A percentile compares a stretch with the other conserved stretches of the same genome.
These are phyloP conservation scores for Chaetoceros tenuissimus DNA, from an alignment of 108 stramenopile species.

Conservation along the genomic window DNA sequence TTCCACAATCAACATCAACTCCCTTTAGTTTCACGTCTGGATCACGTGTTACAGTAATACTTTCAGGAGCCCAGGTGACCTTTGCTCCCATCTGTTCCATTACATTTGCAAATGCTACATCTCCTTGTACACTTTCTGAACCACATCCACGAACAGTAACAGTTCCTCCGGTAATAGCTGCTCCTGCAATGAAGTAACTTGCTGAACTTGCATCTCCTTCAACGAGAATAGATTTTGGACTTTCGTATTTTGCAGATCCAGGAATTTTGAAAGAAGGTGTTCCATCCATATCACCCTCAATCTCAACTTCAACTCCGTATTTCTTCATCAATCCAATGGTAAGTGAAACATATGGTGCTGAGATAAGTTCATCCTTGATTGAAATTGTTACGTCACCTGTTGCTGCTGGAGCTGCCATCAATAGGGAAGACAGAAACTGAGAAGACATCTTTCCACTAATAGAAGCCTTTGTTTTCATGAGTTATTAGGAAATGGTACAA, in stretches of 20 bases:
- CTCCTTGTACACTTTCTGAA: constrained; percentile 88
- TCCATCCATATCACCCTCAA: constrained; percentile 68
- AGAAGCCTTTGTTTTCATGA: constrained; percentile 20
- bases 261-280: constrained; percentile 65
- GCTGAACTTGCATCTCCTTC: constrained; percentile 97
- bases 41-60: constrained; percentile 88
- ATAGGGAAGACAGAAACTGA: constrained; percentile 90
- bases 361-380: constrained; percentile 93
- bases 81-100: constrained; percentile 94
- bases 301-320: constrained; percentile 75
- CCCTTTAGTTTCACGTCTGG: constrained; percentile 68
- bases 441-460: constrained; percentile 97
- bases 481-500: neutral
- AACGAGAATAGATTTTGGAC: constrained; percentile 70
- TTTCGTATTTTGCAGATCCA: constrained; percentile 53
- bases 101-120: constrained; percentile 93
- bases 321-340: constrained; percentile 96
- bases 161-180: constrained; percentile 92
- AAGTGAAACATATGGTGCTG: constrained; percentile 91
- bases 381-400: constrained; percentile 73
- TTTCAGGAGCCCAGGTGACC: constrained; percentile 82
- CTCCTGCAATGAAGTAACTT: constrained; percentile 94
- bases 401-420: constrained; percentile 89
- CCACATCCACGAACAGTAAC: constrained; percentile 91
- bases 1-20: constrained; percentile 94